These are phyloP conservation scores for Ehretia macrophylla DNA, from an alignment of 257 asterid species.

Conservation along the genomic window DNA sequence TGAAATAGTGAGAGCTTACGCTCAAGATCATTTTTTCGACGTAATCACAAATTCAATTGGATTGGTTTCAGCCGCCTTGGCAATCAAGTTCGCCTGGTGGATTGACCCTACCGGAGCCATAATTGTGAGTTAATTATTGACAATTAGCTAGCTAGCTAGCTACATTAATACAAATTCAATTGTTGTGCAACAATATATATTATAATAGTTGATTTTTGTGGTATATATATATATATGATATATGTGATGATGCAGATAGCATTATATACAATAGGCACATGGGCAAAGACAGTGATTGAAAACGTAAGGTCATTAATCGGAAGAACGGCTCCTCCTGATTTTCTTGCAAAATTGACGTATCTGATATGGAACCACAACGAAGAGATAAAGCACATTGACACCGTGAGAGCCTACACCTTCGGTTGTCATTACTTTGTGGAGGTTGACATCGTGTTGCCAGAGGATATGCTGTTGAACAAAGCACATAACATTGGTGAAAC, in stretches of 20 bases:
- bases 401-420: slow-evolving; percentile 80
- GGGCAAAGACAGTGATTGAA: slow-evolving; percentile 86
- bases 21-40: slow-evolving; percentile 90
- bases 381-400: slow-evolving; percentile 76
- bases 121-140: slow-evolving; percentile 71
- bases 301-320: slow-evolving; percentile 80
- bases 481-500: slow-evolving; percentile 91
- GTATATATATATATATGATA: not conserved
- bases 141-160: no score
- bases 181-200: no score
- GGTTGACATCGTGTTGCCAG: slow-evolving; percentile 79
- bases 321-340: slow-evolving; percentile 95
- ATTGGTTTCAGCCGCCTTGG: slow-evolving; percentile 65
- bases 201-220: no score
- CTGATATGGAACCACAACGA: slow-evolving; percentile 83
- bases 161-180: no score
- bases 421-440: slow-evolving; percentile 93
- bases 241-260: slow-evolving; percentile 50
- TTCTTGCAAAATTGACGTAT: slow-evolving; percentile 67
- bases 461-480: slow-evolving; percentile 61
- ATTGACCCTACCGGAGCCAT: slow-evolving; percentile 92
- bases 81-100: slow-evolving; percentile 82
- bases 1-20: slow-evolving; percentile 78
- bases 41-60: slow-evolving; percentile 88
- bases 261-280: slow-evolving; percentile 72